Base-by-base conservation (phyloP, 768 basidiomycete species). In the Mycena olivaceomarginata region DNA sequence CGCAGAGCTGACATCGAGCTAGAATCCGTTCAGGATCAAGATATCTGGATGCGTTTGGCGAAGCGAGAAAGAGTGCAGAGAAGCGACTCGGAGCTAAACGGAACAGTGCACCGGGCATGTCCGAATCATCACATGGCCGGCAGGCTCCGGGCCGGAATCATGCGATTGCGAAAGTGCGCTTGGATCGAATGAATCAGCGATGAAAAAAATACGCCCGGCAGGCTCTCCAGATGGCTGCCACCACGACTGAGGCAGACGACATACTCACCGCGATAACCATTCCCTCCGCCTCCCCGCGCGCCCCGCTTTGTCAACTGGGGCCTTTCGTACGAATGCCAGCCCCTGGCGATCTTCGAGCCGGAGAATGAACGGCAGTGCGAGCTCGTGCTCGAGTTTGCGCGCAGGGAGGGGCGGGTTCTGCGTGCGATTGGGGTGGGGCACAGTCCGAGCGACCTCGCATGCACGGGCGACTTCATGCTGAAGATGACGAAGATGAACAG, bases 371-470 rank as follows among this genome's bases (percentile, higher is more conserved):
- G 89, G 72, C 90, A 99, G 41, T 96, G 97, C 82, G 89, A 90
- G 63, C 89, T 92, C 79, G 89, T 98, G 51, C 88, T 99, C 45
- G 95, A 96, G 81, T 91, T 96, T 22, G 97, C 97, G 0, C 89
- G 94, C 25, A 87, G 94, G 60, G 93, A 97, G 82, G 88, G 91
- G 11, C 92, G 91, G 82, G 88, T 91, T 18, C 88, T 99, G 60
- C 92, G 96, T 67, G 95, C 95, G 1, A 94, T 93, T 9, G 98
- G 97, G 10, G 94, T 96, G 7, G 98, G 98, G 1, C 98, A 99
- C 86, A 96, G 95, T 78, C 98, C 98, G 22, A 96, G 95, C 82
- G 98, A 99, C 86, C 90, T 99, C 56, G 95, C 96, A 0, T 99
- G 97, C 86, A 99, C 97, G 1, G 91, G 88, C 64, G 96, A 93